These are phyloP conservation scores for Boletus smithii DNA, from an alignment of 1,284 basidiomycete genomes.

Conservation along the genomic window DNA sequence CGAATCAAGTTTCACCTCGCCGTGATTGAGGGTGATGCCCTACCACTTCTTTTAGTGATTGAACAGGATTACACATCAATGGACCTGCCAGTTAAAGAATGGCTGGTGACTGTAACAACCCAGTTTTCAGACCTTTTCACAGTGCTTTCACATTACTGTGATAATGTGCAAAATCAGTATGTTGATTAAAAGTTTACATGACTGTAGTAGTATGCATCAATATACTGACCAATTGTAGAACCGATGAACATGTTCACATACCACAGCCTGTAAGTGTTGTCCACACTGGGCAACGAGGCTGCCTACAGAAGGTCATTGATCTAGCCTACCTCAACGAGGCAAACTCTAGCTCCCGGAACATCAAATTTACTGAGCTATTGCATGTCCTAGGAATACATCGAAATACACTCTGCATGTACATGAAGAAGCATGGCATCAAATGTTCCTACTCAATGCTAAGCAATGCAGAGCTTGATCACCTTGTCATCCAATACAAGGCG, in stretches of 20 bases:
- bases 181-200: too few species aligned
- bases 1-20: too few species aligned
- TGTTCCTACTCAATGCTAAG: conserved; percentile 13
- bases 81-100: too few species aligned
- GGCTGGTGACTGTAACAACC: too few species aligned
- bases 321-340: conserved; percentile 16
- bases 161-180: too few species aligned
- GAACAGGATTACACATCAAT: too few species aligned
- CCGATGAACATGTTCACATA: not conserved
- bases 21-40: too few species aligned
- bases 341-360: not conserved
- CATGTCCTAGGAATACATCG: conserved; percentile 17
- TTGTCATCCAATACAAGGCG: conserved; percentile 19
- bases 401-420: conserved; percentile 15
- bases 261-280: not conserved
- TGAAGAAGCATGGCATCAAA: conserved; percentile 15
- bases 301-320: conserved; percentile 20
- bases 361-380: conserved; percentile 23
- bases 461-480: conserved; percentile 23
- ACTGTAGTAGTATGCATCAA: too few species aligned
- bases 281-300: not conserved
- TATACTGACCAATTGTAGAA: not conserved
- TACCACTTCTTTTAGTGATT: too few species aligned
- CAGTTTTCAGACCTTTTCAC: too few species aligned
- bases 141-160: too few species aligned